A percentile compares a stretch with the other conserved stretches of the same genome.
Evolutionary conservation across 1,284 basidiomycete species (phyloP).

Genomic region (Ganoderma sp.): DNA sequence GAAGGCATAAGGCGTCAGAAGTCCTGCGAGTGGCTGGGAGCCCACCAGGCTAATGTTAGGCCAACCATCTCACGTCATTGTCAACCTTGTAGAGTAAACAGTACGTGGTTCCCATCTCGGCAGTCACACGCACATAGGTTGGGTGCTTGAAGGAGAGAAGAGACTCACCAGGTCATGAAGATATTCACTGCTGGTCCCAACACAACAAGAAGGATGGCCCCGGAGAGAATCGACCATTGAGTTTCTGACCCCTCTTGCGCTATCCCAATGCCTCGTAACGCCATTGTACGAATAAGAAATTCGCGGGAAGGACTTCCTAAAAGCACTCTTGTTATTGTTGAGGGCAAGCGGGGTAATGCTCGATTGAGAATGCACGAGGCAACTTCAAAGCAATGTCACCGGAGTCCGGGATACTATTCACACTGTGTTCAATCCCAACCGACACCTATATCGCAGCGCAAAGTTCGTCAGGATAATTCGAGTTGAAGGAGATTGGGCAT

Average conservation of each 20-base stretch:
- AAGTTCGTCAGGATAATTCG: not conserved
- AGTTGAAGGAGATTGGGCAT: conserved; percentile 36
- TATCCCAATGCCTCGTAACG: not conserved
- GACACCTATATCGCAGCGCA: conserved; percentile 50
- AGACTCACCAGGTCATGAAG: not conserved
- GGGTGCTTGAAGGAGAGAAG: not conserved
- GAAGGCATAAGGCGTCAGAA: not conserved
- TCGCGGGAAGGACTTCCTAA: not conserved
- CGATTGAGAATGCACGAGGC: conserved; percentile 22
- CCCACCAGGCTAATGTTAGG: not conserved
- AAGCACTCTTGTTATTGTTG: not conserved
- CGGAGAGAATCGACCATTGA: not conserved
- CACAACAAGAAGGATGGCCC: not conserved
- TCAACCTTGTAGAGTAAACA: not conserved
- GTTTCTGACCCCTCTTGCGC: not conserved
- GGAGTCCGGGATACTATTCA: conserved; percentile 87
- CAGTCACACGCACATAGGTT: not conserved
- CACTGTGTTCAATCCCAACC: conserved; percentile 85
- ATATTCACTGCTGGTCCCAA: not conserved
- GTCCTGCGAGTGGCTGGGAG: not conserved
- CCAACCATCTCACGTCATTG: conserved; percentile 3
- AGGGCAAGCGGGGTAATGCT: not conserved
- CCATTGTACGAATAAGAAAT: not conserved
- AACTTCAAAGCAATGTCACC: conserved; percentile 57
- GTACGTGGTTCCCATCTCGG: not conserved